A percentile compares a stretch with the other conserved stretches of the same genome.
phyloP scores from a whole-genome alignment of 225 moss, liverwort and hornwort species.

The Pleurozium schreberi region DNA sequence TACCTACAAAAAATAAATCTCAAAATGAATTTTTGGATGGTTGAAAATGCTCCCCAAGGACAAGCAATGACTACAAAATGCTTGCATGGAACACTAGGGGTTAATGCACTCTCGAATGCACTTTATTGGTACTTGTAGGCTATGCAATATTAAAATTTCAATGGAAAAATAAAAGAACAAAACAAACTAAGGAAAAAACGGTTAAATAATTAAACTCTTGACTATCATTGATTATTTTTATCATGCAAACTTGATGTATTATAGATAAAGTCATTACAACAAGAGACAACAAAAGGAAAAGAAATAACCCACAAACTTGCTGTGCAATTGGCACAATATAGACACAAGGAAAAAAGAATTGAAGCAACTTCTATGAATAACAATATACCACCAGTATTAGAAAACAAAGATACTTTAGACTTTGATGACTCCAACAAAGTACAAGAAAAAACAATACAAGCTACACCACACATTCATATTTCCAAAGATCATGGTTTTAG shows the following conservation, averaged over 20 bases:
- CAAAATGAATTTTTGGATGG: background rate
- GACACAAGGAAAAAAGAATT: background rate
- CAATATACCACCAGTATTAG: background rate
- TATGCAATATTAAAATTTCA: too few species aligned
- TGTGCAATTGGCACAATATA: slow-evolving; percentile 6
- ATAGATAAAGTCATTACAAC: background rate
- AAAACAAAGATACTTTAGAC: background rate
- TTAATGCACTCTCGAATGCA: too few species aligned
- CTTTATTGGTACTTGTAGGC: too few species aligned
- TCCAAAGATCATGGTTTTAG: background rate
- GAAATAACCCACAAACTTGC: background rate
- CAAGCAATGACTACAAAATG: background rate
- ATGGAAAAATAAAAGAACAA: background rate
- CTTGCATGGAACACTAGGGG: background rate
- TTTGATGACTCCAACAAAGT: background rate
- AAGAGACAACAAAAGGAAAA: background rate
- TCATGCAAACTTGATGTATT: background rate
- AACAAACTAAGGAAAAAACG: too few species aligned
- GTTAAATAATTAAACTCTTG: background rate
- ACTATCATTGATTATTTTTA: background rate
- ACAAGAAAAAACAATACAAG: background rate
- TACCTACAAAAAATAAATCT: too few species aligned
- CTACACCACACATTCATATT: background rate
- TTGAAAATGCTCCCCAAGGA: accelerated
- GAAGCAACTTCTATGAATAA: background rate